Percentiles rank a stretch among this genome's conserved stretches.
phyloP scores from a whole-genome alignment of 768 basidiomycete species.

The Mycena latifolia region DNA sequence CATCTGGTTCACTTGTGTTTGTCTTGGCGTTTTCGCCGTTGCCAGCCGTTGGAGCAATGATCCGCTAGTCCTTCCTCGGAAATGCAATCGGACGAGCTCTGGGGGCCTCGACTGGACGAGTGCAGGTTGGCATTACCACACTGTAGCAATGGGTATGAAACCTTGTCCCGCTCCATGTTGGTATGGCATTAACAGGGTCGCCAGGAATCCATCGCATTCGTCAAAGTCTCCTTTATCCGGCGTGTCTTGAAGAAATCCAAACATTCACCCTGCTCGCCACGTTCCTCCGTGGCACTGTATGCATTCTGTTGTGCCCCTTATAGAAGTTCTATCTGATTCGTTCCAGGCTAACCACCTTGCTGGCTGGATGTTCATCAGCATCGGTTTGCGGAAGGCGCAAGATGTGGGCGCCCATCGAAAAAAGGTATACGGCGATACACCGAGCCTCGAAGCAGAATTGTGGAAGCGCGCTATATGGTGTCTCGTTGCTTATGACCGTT shows the following conservation, averaged over 20 bases:
- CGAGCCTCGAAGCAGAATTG: constrained; percentile 71
- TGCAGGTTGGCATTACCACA: constrained; percentile 74
- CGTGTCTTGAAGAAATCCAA: constrained; percentile 74
- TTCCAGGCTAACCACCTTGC: constrained; percentile 56
- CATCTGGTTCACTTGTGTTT: constrained; percentile 70
- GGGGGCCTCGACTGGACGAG: constrained; percentile 60
- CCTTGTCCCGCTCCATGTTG: constrained; percentile 1
- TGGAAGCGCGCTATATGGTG: constrained; percentile 85
- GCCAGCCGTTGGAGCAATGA: constrained; percentile 77
- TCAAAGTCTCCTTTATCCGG: constrained; percentile 65
- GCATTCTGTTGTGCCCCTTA: not conserved
- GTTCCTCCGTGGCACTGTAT: constrained; percentile 33
- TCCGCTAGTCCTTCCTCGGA: constrained; percentile 61
- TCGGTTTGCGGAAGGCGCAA: constrained; percentile 72
- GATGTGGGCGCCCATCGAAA: constrained; percentile 84
- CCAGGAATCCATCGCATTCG: constrained; percentile 65
- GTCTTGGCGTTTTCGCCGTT: constrained; percentile 75
- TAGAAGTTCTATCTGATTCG: constrained; percentile 49
- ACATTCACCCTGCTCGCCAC: constrained; percentile 41
- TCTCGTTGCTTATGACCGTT: constrained; percentile 70
- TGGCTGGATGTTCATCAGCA: constrained; percentile 67
- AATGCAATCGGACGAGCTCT: constrained; percentile 37
- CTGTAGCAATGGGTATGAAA: constrained; percentile 64
- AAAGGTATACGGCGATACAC: constrained; percentile 61
- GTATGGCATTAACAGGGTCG: constrained; percentile 17